These are phyloP conservation scores for Kluyveromyces nonfermentans DNA, from an alignment of 805 yeast species.

Conservation along the genomic window DNA sequence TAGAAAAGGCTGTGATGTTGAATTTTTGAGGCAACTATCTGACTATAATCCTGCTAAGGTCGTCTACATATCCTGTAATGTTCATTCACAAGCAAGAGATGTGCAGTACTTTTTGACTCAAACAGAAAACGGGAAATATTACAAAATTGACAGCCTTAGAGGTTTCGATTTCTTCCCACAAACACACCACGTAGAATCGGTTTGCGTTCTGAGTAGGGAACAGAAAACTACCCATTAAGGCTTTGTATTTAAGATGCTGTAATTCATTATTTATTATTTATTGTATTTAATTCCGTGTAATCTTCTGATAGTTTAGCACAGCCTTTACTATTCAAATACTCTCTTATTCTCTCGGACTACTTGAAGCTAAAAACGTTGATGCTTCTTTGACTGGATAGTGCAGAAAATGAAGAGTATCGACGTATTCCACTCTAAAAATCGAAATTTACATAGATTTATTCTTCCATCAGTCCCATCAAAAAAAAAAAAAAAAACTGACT, in stretches of 20 bases:
- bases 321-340: too few species aligned
- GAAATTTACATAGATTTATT: too few species aligned
- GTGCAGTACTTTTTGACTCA: slow-evolving; percentile 68
- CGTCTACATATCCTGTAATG: slow-evolving; percentile 95
- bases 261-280: not conserved
- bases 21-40: slow-evolving; percentile 76
- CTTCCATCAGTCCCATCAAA: too few species aligned
- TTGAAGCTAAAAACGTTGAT: too few species aligned
- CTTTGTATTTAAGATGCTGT: not conserved
- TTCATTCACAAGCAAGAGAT: slow-evolving; percentile 95
- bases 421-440: too few species aligned
- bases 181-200: slow-evolving; percentile 86
- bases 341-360: too few species aligned
- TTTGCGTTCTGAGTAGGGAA: slow-evolving; percentile 52
- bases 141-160: slow-evolving; percentile 69
- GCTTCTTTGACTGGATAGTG: too few species aligned
- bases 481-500: too few species aligned
- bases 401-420: too few species aligned
- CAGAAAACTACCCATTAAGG: not conserved
- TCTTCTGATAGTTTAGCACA: not conserved
- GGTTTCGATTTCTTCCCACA: slow-evolving; percentile 98
- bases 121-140: slow-evolving; percentile 51
- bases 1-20: slow-evolving; percentile 90
- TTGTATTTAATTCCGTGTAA: not conserved
- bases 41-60: slow-evolving; percentile 76